Percentiles rank a stretch among this genome's conserved stretches.
These are phyloP conservation scores for Didymella lethalis DNA, from an alignment of 2,329 filamentous ascomycete genomes.

Conservation along the genomic window DNA sequence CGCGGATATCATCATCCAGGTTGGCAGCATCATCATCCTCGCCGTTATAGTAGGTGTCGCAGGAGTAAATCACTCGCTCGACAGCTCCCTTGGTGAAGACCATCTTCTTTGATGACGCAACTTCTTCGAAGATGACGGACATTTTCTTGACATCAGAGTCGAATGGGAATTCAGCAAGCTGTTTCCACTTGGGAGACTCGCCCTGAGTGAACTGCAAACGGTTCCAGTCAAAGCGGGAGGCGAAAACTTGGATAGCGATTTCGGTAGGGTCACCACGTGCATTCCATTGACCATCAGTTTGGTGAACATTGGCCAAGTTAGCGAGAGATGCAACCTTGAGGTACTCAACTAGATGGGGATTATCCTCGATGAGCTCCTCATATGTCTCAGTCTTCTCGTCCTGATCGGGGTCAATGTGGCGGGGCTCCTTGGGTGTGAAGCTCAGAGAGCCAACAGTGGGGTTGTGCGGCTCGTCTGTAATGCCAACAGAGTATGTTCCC, in stretches of 20 bases:
- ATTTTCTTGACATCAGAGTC: slow-evolving; percentile 78
- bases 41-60: slow-evolving; percentile 64
- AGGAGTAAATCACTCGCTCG: slow-evolving; percentile 62
- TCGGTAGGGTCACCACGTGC: slow-evolving; percentile 62
- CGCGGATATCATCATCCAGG: slow-evolving; percentile 62
- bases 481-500: slow-evolving; percentile 46
- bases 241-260: slow-evolving; percentile 77
- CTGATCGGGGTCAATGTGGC: slow-evolving; percentile 41
- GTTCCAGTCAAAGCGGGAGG: slow-evolving; percentile 69
- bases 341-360: slow-evolving; percentile 43
- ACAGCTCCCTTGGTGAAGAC: slow-evolving; percentile 73
- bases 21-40: slow-evolving; percentile 51
- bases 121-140: slow-evolving; percentile 68
- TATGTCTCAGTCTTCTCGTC: slow-evolving; percentile 33
- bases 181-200: slow-evolving; percentile 39
- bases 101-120: slow-evolving; percentile 50
- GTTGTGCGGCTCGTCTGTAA: slow-evolving; percentile 41
- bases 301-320: slow-evolving; percentile 60
- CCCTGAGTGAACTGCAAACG: slow-evolving; percentile 57
- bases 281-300: slow-evolving; percentile 50
- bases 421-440: slow-evolving; percentile 38
- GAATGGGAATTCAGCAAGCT: slow-evolving; percentile 72
- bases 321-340: slow-evolving; percentile 51
- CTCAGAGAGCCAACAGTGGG: slow-evolving; percentile 42
- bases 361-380: slow-evolving; percentile 39